These are phyloP conservation scores for Ceraceosorus guamensis DNA, from an alignment of 1,284 basidiomycete species.

Conservation along the genomic window DNA sequence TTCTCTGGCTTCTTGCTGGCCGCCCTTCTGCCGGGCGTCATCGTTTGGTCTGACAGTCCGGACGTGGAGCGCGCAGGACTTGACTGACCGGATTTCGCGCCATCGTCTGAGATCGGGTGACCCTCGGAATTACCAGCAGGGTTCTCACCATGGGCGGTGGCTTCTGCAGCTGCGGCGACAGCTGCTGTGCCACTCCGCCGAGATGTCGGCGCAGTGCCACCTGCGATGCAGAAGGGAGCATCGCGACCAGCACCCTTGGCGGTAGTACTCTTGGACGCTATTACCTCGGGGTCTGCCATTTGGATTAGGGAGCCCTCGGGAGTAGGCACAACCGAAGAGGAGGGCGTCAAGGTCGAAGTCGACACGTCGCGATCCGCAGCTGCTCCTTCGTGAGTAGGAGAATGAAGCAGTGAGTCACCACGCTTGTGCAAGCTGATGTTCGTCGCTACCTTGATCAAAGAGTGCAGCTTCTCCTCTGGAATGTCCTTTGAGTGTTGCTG, in stretches of 20 bases:
- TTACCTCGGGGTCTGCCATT: background rate
- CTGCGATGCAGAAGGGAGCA: background rate
- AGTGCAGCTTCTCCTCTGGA: conserved; percentile 25
- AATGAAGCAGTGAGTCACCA: no score
- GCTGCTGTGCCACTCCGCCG: conserved; percentile 19
- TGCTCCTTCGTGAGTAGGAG: background rate
- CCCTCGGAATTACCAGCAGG: conserved; percentile 3
- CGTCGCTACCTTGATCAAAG: conserved; percentile 23
- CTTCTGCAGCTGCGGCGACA: conserved; percentile 26
- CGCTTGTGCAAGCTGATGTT: conserved; percentile 11
- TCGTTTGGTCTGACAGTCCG: conserved; percentile 5
- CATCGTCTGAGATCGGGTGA: background rate
- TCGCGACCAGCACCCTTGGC: background rate
- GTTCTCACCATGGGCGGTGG: conserved; percentile 17
- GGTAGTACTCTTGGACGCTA: background rate
- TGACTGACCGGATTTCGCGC: background rate
- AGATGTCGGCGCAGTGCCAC: conserved; percentile 1
- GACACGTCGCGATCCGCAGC: background rate
- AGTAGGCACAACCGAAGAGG: no score
- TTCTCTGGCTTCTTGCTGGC: background rate
- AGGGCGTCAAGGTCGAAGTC: background rate
- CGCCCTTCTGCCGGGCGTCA: background rate
- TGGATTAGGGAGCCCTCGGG: no score
- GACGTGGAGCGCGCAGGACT: conserved; percentile 5
- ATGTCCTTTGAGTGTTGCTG: conserved; percentile 21